Evolutionary conservation across 1,284 basidiomycete species (phyloP), one percentile per base, ranked within the genome.

Genomic region (Boletus semigastroideus): DNA sequence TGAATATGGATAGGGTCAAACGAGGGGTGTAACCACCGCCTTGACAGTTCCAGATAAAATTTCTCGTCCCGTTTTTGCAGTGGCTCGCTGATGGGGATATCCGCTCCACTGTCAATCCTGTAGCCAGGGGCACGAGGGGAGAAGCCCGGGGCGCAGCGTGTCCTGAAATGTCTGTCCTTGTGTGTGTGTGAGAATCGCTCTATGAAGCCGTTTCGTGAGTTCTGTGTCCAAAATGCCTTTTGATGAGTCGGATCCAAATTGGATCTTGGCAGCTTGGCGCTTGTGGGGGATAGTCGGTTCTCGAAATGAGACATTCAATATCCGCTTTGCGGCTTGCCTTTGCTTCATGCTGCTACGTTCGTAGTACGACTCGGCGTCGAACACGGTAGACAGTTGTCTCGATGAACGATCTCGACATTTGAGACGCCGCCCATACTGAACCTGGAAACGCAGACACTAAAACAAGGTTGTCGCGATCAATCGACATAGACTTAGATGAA

Each of bases 251-350:
- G 46, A 43, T 34, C 43, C 17, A 36, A 27, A 46, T 37, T 52
- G 42, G 43, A 25, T 25, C 25, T 25, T 25, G 25, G 55, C 53
- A 25, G 6, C 28, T 41, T 54, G 34, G 19, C 49, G 45, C 39
- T 55, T 36, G 36, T 27, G 36, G 19, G 31, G 31, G 19, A 49
- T 36, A 25, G 37, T 46, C 19, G 25, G 25, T 49, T 48, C 42
- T 55, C 36, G 36, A 43, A 46, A 37, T 12, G 43, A 22, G 25
- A 38, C 13, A 17, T 48, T 46, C 53, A 52, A 62, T 59, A 14
- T 53, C 64, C 51, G 51, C 51, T 62, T 68, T 67, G 47, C 45
- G 54, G 53, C 48, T 52, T 31, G 44, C 59, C 33, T 25, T 25
- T 25, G 25, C 25, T n/a, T 25, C 25, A 25, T 25, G 25, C 25